Conservation (phyloP, 306 rosid genomes). For the Cicer pinnatifidum region DNA sequence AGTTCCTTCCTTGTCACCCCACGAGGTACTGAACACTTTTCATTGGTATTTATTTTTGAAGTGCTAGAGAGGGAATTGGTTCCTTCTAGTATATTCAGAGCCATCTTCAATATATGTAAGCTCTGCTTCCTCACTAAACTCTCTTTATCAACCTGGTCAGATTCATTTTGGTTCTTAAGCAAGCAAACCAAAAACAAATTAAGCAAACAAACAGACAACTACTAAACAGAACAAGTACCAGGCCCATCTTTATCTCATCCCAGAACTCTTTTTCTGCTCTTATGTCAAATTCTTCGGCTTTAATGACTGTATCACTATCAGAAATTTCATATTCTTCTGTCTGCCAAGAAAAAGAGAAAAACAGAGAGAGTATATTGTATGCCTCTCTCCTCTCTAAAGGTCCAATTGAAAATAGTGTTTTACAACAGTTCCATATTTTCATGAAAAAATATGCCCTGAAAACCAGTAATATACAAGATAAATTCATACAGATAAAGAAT, state of each 20-base stretch:
- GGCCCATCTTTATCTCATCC: slow-evolving; percentile 79
- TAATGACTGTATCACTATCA: slow-evolving; percentile 46
- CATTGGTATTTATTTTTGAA: slow-evolving; percentile 45
- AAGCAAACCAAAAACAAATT: slow-evolving; percentile 39
- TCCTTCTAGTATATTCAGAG: slow-evolving; percentile 51
- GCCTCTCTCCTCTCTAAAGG: slow-evolving; percentile 86
- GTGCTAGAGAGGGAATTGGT: slow-evolving; percentile 47
- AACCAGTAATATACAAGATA: slow-evolving; percentile 47
- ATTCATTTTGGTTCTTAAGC: slow-evolving; percentile 40
- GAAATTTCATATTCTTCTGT: slow-evolving; percentile 57
- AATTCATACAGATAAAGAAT: slow-evolving; percentile 40
- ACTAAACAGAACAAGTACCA: slow-evolving; percentile 62
- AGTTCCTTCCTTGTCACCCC: slow-evolving; percentile 75
- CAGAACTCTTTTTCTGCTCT: slow-evolving; percentile 77
- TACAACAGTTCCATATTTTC: slow-evolving; percentile 86
- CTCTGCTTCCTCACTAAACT: slow-evolving; percentile 86
- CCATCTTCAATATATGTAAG: slow-evolving; percentile 70
- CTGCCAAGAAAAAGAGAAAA: slow-evolving; percentile 63
- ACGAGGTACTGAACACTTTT: slow-evolving; percentile 46
- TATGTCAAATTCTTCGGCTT: slow-evolving; percentile 60
- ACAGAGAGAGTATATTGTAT: slow-evolving; percentile 73
- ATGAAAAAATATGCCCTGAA: slow-evolving; percentile 68
- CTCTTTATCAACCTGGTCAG: slow-evolving; percentile 82
- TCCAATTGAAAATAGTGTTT: slow-evolving; percentile 72
- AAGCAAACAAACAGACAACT: slow-evolving; percentile 39